Base-by-base conservation (phyloP, 1,284 basidiomycete species). In the Entoloma clypeatum region DNA sequence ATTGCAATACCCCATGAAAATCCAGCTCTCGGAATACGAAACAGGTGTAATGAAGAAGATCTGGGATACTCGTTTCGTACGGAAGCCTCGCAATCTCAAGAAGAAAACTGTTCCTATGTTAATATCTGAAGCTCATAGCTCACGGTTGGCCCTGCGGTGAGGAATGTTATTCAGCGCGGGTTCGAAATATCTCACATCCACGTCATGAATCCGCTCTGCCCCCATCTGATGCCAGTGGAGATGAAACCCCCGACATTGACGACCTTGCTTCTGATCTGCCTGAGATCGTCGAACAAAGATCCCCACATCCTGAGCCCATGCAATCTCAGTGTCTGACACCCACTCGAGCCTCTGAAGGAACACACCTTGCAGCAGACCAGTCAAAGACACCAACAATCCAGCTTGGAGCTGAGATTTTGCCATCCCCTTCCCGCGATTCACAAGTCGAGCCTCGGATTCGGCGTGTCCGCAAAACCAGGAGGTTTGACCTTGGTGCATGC, bases 251-350 rank as follows among this genome's bases (percentile, higher is more conserved):
- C 31, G 9, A 33, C 11, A 33, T 33, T 8, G 31, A 33, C n/a
- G 31, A 33, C 17, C 2, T 33, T 33, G n/a, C 7, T 13, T 5
- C 31, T 19, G 17, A 33, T 33, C 31, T 16, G 31, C 31, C 31
- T 33, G 16, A 19, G 31, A 19, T 19, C 31, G 11, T 33, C 17
- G 7, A 33, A 19, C 5, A 9, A 33, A 33, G 11, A 33, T 31
- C 30, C 9, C 30, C 13, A 16, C 9, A 31, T n/a, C 30, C 30
- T 31, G 13, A 3, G 7, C 30, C 13, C 3, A 33, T 13, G n/a
- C 31, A 33, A 19, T 33, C n/a, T 33, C 31, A 33, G n/a, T 33
- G 31, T 19, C 11, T 19, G 31, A 33, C 27, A 29, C 27, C 27
- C 27, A 29, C 10, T 29, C 27, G 10, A 29, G 27, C 31, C 31